phyloP scores from a whole-genome alignment of 495 filamentous ascomycete species.

The Articulospora tetracladia region DNA sequence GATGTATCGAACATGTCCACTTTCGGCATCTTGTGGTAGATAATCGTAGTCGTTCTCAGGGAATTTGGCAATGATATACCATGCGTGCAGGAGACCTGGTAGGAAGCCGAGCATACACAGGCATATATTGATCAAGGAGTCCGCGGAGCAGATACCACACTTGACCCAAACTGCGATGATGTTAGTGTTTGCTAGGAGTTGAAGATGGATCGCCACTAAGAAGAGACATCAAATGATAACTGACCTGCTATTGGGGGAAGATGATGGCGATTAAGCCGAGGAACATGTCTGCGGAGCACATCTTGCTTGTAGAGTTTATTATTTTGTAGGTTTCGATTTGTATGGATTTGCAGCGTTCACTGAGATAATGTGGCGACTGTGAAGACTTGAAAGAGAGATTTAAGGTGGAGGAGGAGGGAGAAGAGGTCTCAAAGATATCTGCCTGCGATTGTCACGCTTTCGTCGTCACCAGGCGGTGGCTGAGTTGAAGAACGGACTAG shows the following conservation, averaged over 20 bases:
- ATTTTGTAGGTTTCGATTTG: not conserved
- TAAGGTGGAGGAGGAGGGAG: not conserved
- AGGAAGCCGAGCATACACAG: conserved; percentile 86
- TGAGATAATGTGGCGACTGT: not conserved
- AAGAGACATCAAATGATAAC: conserved; percentile 25
- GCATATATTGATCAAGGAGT: conserved; percentile 92
- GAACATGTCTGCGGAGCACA: conserved; percentile 77
- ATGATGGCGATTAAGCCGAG: conserved; percentile 84
- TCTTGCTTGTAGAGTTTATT: not conserved
- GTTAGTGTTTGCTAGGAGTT: conserved; percentile 24
- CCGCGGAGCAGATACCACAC: conserved; percentile 85
- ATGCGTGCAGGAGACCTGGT: conserved; percentile 89
- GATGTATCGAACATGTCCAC: conserved; percentile 63
- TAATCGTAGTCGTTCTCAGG: conserved; percentile 72
- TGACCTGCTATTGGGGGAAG: conserved; percentile 92
- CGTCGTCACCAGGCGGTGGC: conserved; percentile 2
- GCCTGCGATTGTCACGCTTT: not conserved
- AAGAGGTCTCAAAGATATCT: not conserved
- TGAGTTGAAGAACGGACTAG: not conserved
- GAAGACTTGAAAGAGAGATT: not conserved
- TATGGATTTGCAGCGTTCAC: not conserved
- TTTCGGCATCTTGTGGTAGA: conserved; percentile 51
- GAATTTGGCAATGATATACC: conserved; percentile 95
- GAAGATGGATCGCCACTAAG: not conserved
- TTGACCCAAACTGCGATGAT: conserved; percentile 82